A percentile compares a stretch with the other conserved stretches of the same genome.
phyloP scores from a whole-genome alignment of 805 yeast genomes.

The Isabelozyma heimii region DNA sequence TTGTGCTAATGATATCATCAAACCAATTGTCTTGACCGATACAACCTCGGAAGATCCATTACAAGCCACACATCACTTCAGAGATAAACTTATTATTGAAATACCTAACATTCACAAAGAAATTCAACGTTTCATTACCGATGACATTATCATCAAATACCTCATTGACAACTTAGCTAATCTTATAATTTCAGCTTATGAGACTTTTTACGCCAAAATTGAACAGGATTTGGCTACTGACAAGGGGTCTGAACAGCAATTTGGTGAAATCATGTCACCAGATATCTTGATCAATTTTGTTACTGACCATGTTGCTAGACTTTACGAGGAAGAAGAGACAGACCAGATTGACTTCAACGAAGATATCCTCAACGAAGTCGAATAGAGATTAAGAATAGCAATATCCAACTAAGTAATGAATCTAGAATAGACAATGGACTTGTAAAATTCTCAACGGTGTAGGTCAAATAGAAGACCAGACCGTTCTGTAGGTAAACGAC shows the following conservation, averaged over 20 bases:
- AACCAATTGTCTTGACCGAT: conserved; percentile 28
- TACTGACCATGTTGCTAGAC: conserved; percentile 28
- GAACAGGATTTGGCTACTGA: conserved; percentile 20
- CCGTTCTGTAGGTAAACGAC: too few relatives aligned
- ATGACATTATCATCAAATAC: conserved; percentile 39
- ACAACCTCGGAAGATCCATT: conserved; percentile 20
- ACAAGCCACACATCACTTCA: conserved; percentile 39
- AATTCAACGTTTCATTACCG: conserved; percentile 54
- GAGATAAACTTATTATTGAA: conserved; percentile 47
- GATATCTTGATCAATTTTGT: conserved; percentile 58
- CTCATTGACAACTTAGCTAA: conserved; percentile 39
- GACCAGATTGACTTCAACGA: conserved; percentile 18
- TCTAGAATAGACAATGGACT: background rate
- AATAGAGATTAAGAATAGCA: conserved; percentile 6
- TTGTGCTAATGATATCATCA: conserved; percentile 41
- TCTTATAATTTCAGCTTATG: conserved; percentile 56
- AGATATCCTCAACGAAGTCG: conserved; percentile 20
- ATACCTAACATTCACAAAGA: conserved; percentile 56
- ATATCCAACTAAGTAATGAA: background rate
- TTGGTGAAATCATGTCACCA: conserved; percentile 57
- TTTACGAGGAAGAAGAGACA: conserved; percentile 18
- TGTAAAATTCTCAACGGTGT: background rate
- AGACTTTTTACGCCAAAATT: conserved; percentile 40
- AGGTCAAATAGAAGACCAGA: too few relatives aligned
- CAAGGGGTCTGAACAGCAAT: conserved; percentile 17